phyloP scores from a whole-genome alignment of 495 filamentous ascomycete species.

The Podospora bellae-mahoneyi region DNA sequence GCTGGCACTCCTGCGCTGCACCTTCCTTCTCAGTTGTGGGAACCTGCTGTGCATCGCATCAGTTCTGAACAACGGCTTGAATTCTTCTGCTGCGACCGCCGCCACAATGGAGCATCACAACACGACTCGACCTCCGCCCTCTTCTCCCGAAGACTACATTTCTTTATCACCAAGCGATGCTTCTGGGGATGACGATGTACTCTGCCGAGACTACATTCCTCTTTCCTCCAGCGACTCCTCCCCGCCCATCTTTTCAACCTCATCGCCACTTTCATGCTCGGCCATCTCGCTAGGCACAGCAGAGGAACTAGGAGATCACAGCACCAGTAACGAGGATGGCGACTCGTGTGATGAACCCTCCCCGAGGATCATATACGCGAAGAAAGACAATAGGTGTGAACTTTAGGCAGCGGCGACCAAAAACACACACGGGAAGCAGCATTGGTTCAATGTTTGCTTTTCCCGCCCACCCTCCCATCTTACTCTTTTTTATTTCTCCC shows the following conservation, averaged over 20 bases:
- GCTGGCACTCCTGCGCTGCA: slow-evolving; percentile 34
- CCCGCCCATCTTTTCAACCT: background rate
- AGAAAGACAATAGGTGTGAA: background rate
- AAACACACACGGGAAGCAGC: slow-evolving; percentile 3
- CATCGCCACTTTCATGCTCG: background rate
- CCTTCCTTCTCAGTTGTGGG: slow-evolving; percentile 26
- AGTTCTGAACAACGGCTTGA: background rate
- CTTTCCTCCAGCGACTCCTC: background rate
- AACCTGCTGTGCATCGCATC: slow-evolving; percentile 28
- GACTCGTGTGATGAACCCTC: background rate
- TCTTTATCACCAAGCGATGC: background rate
- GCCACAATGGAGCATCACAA: background rate
- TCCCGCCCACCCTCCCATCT: background rate
- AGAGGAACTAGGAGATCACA: slow-evolving; percentile 11
- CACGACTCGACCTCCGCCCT: background rate
- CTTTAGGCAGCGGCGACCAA: background rate
- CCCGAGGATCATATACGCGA: background rate
- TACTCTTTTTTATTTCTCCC: background rate
- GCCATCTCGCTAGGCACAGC: slow-evolving; percentile 9
- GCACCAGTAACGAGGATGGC: background rate
- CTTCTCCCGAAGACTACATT: background rate
- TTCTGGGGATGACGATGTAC: background rate
- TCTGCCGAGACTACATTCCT: background rate
- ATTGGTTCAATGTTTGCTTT: background rate
- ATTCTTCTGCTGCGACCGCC: background rate